These are phyloP conservation scores for Crotalaria pallida DNA, from an alignment of 306 rosid species.

Conservation along the genomic window DNA sequence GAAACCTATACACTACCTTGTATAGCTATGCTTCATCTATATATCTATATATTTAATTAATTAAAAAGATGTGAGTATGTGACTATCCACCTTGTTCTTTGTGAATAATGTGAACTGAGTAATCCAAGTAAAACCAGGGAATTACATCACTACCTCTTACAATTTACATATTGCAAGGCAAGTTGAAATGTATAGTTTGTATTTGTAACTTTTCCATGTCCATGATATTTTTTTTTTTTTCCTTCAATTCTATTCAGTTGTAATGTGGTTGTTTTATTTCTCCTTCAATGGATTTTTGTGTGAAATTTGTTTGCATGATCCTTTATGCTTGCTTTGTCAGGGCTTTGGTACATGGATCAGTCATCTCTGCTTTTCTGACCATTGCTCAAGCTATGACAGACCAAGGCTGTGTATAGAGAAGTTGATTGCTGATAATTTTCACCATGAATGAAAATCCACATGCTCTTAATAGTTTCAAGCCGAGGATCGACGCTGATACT, in stretches of 20 bases:
- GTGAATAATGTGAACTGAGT: background rate
- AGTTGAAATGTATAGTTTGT: background rate
- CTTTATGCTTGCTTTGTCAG: conserved; percentile 34
- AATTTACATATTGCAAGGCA: too few species aligned
- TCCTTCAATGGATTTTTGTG: background rate
- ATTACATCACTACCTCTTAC: background rate
- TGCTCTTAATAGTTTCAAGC: background rate
- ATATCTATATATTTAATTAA: background rate
- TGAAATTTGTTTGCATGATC: background rate
- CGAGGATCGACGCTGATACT: conserved; percentile 9
- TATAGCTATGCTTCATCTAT: background rate
- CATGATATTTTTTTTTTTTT: background rate
- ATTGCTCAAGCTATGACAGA: conserved; percentile 89
- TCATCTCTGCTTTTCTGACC: conserved; percentile 73
- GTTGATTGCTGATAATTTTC: background rate
- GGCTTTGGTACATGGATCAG: conserved; percentile 76
- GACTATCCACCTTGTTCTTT: background rate
- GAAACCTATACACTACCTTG: background rate
- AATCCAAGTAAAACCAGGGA: background rate
- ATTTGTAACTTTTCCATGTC: background rate
- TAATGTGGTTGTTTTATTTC: background rate
- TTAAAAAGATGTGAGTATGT: background rate
- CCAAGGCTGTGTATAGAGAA: conserved; percentile 80
- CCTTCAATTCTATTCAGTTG: background rate
- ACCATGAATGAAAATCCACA: background rate